Evolutionary conservation across 1,284 basidiomycete genomes (phyloP), one percentile per base, ranked within the genome.

Genomic region (Cutaneotrichosporon sp.): DNA sequence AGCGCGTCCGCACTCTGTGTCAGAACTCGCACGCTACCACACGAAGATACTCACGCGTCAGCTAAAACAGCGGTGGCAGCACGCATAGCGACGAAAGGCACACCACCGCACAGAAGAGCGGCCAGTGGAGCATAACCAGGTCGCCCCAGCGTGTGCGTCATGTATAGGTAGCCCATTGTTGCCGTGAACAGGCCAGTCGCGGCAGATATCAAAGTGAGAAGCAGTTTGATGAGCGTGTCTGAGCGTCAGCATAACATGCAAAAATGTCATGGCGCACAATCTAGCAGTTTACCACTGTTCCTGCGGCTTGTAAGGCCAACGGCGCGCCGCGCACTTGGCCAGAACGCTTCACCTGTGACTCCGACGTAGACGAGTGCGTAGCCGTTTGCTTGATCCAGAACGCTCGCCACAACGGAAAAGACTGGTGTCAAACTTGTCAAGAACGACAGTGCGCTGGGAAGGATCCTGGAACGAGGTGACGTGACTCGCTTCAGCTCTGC

Each of bases 281-380:
- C 75, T 6, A 76, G 54, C 8, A 75, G 52, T 49, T 66, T 63
- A 12, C 73, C 72, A 52, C 70, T 58, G 54, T 67, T 63, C 53
- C 75, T 46, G 46, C 71, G 42, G 51, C 72, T 61, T 19, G 75
- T 64, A 43, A 76, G 63, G 4, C 71, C 77, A 4, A 80, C 79
- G 69, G 85, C 82, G 34, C 87, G 77, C 52, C 84, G 79, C 11
- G 89, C 88, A 55, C 84, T 84, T 7, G 80, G 79, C 79, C 88
- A 86, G 72, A 93, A 94, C 1, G 83, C 79, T 49, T 88, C 86
- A 0, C 90, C 91, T 0, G 88, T 92, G 54, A 96, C 77, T 0
- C 91, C 91, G 2, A 84, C 82, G 68, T 93, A 93, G 10, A 91
- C 81, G 27, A 94, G 78, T 12, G 87, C 88, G 63, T 90, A 86